Conservation (phyloP, 2,329 filamentous ascomycete species). For the Calonectria pseudoreteaudii region DNA sequence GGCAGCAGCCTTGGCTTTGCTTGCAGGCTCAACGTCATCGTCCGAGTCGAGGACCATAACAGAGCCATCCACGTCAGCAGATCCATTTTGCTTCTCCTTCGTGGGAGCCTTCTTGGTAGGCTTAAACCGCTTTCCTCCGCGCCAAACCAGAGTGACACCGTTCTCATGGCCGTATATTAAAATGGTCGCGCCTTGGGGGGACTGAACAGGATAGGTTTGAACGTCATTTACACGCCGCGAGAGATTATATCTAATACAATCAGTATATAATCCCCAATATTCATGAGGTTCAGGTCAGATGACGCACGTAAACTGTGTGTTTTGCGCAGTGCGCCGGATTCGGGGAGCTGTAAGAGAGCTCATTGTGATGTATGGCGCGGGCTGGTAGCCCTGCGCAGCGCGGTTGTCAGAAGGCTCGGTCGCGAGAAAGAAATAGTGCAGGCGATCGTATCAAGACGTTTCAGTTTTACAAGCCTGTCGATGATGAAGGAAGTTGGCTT, state of each 20-base stretch:
- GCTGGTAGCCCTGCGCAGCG: constrained; percentile 35
- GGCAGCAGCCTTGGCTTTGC: constrained; percentile 46
- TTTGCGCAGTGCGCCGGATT: constrained; percentile 61
- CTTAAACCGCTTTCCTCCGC: constrained; percentile 72
- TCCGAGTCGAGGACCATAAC: constrained; percentile 75
- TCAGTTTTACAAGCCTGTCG: background rate
- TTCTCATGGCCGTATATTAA: constrained; percentile 73
- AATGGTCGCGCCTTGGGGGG: constrained; percentile 72
- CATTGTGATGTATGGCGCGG: constrained; percentile 45
- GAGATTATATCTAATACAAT: constrained; percentile 66
- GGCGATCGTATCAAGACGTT: background rate
- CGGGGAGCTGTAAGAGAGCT: constrained; percentile 50
- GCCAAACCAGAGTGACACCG: constrained; percentile 72
- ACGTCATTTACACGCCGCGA: constrained; percentile 69
- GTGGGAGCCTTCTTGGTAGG: constrained; percentile 49
- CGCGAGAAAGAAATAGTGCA: background rate
- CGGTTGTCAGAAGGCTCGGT: background rate
- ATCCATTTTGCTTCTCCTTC: constrained; percentile 64
- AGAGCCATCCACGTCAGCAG: constrained; percentile 55
- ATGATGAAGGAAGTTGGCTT: background rate
- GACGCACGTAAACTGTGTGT: constrained; percentile 61
- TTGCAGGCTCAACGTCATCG: constrained; percentile 64
- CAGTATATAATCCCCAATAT: constrained; percentile 1
- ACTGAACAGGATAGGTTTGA: constrained; percentile 70
- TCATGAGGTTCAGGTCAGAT: background rate